Base-by-base conservation (phyloP, 768 basidiomycete genomes). In the Tulasnella sp. region DNA sequence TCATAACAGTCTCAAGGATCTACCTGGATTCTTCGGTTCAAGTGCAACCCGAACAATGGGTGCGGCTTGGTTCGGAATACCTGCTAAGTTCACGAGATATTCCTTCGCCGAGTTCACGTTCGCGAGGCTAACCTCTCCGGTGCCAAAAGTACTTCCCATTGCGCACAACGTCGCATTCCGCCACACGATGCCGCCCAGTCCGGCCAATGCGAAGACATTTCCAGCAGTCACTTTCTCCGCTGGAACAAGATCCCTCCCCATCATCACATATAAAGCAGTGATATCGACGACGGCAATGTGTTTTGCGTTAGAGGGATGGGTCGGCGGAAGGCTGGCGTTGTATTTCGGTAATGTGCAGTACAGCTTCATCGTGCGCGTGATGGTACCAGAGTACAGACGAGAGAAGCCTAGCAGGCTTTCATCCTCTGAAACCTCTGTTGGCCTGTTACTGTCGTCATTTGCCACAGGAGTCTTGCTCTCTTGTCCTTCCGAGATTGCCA, bases 1-100 rank as follows among this genome's bases (percentile, higher is more conserved):
- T 19, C 23, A n/a, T 17, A 11, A 56, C 30, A 21, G 15, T 15
- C 19, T 30, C 29, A 44, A 15, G 45, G 34, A 60, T 71, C 58
- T 27, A 88, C 75, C 71, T 11, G 77, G 76, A 42, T 79, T 75
- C 27, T 75, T 76, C 0, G 96, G 92, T 67, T 98, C 96, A 44
- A 99, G 72, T 0, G 96, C 96, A 24, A 99, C 90, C 55, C 95
- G 84, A 13, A 99, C 90, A 64, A 99, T 98, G 0, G 95, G 95
- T 1, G 87, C 80, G 17, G 78, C 78, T 63, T 77, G 74, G 54
- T 80, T 79, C 62, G 74, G 78, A 13, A 90, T 77, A 11, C 82
- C 79, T 24, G 89, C 92, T 27, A 95, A 74, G 69, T 94, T 95
- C 61, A 92, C 76, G n/a, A 92, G 67, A 65, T 77, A 84, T 2